Evolutionary conservation across 257 asterid genomes (phyloP).

Genomic region (Gardenia jasminoides): DNA sequence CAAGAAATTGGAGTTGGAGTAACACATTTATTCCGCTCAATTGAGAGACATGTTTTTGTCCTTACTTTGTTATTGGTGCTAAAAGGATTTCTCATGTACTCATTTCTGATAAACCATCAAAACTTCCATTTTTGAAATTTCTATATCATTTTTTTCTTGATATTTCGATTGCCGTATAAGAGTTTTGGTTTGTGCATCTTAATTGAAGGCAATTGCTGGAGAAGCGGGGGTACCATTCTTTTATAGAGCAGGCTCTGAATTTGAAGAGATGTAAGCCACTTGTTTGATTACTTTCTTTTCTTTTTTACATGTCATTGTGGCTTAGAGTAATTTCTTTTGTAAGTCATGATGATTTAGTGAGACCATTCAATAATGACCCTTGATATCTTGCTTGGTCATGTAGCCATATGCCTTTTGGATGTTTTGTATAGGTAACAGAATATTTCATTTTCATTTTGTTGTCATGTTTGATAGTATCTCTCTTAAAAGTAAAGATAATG

Average conservation of each 20-base stretch:
- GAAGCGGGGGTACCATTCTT: conserved; percentile 99
- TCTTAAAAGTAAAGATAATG: neutral
- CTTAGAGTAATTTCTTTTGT: neutral
- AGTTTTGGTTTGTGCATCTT: conserved; percentile 20
- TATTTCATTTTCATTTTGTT: neutral
- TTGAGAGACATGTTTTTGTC: neutral
- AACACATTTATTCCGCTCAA: neutral
- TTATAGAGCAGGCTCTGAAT: conserved; percentile 94
- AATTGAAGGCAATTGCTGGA: conserved; percentile 92
- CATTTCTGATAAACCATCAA: neutral
- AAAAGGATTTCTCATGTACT: neutral
- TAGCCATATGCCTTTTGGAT: neutral
- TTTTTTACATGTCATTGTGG: neutral
- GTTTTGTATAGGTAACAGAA: no score
- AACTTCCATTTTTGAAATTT: neutral
- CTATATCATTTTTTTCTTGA: neutral
- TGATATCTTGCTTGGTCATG: neutral
- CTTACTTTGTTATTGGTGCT: neutral
- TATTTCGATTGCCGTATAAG: conserved; percentile 1
- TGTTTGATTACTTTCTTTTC: neutral
- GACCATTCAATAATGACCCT: neutral
- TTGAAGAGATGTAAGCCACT: conserved; percentile 84
- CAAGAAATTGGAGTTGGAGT: neutral
- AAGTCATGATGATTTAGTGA: neutral
- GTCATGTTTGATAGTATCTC: neutral